Base-by-base conservation (phyloP, 768 basidiomycete species). In the Termitomyces sp. region DNA sequence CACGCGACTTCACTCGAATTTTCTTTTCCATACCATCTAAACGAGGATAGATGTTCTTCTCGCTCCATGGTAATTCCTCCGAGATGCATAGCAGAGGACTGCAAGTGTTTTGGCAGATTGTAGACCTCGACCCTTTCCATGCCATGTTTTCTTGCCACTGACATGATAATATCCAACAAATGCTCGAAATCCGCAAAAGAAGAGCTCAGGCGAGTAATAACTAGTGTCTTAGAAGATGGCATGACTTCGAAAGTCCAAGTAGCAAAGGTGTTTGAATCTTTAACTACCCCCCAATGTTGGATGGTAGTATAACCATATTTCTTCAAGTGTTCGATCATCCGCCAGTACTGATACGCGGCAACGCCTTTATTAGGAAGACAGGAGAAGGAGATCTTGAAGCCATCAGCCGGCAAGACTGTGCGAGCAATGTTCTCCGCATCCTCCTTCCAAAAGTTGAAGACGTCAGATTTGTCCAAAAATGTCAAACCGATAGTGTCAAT, bases 1-100 rank as follows among this genome's bases (percentile, higher is more conserved):
- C 81, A 84, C 14, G 69, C 65, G 16, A 81, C 62, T 32, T 71
- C 64, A 9, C 57, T 58, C 5, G 66, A 65, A 1, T 60, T 26
- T 56, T 74, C 76, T n/a, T 56, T 27, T 34, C 80, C 78, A 66
- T 84, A 84, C 78, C 80, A 82, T 54, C 74, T 78, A 59, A 82
- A 71, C 1, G 76, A 64, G 3, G 79, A 69, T 12, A 83, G 58
- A 61, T 79, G 73, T 34, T 73, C 74, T 5, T 67, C 62, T 44
- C 81, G 69, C 43, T 69, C 63, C 42, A 63, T 52, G 0, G 68
- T 74, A 42, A 43, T 61, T 0, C 73, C 77, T 7, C 74, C 72
- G 2, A 71, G 56, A 24, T 60, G 59, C n/a, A 51, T 49, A 2
- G 71, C 74, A 9, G 62, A 55, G 1, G 57, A 51, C 48, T 64